phyloP scores from a whole-genome alignment of 306 rosid genomes.

The Vigna angularis region DNA sequence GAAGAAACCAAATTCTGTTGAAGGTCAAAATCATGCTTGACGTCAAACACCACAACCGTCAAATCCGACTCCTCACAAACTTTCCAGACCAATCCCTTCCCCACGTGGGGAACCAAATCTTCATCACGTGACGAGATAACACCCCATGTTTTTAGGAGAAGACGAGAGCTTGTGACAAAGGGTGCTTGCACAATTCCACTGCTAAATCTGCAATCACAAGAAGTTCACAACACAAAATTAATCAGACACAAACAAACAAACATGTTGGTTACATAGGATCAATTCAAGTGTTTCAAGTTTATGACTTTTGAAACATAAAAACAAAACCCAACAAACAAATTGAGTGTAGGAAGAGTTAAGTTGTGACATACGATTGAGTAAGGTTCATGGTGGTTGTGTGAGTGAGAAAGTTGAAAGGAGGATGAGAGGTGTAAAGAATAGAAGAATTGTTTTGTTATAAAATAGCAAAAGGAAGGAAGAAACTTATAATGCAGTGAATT shows the following conservation, averaged over 20 bases:
- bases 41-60: slow-evolving; percentile 52
- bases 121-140: slow-evolving; percentile 14
- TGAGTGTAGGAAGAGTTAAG: neutral
- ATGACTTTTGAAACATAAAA: neutral
- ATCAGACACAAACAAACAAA: too few relatives aligned
- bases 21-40: neutral
- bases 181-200: slow-evolving; percentile 55
- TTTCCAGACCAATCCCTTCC: slow-evolving; percentile 19
- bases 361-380: slow-evolving; percentile 23
- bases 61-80: neutral
- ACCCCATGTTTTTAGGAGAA: slow-evolving; percentile 47
- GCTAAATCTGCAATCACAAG: slow-evolving; percentile 57
- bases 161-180: slow-evolving; percentile 45
- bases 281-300: neutral
- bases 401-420: neutral
- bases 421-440: neutral
- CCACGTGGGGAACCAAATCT: neutral
- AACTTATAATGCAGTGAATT: neutral
- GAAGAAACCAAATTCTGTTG: slow-evolving; percentile 39
- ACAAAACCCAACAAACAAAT: neutral
- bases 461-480: neutral
- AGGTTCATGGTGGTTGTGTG: slow-evolving; percentile 20
- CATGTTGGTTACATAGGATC: too few relatives aligned
- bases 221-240: neutral
- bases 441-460: neutral